Percentiles rank a stretch among this genome's conserved stretches.
These are phyloP conservation scores for Sphaerosporella brunnea DNA, from an alignment of 495 filamentous ascomycete genomes.

Conservation along the genomic window DNA sequence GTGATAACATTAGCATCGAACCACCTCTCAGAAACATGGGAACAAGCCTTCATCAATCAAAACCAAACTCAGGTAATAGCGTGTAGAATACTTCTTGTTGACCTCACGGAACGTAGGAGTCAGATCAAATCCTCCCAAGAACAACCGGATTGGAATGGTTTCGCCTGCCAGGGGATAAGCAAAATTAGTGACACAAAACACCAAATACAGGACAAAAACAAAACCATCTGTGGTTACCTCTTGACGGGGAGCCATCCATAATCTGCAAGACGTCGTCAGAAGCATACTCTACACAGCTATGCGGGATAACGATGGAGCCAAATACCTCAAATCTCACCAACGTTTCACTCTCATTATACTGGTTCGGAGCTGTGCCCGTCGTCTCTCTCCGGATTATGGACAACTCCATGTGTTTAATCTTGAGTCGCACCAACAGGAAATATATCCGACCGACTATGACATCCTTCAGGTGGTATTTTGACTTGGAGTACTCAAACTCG, in stretches of 20 bases:
- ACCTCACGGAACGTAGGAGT: conserved; percentile 98
- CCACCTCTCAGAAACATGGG: too few species aligned
- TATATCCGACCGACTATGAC: conserved; percentile 98
- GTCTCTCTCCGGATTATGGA: conserved; percentile 95
- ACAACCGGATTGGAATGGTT: conserved; percentile 93
- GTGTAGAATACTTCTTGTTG: conserved; percentile 98
- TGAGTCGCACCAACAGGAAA: conserved; percentile 90
- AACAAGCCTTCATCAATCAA: conserved; percentile 96
- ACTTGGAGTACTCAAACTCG: conserved; percentile 98
- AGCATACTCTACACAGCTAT: too few species aligned
- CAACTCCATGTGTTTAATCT: conserved; percentile 99
- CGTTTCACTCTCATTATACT: conserved; percentile 99
- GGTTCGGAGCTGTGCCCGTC: conserved; percentile 88
- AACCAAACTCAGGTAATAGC: conserved; percentile 93
- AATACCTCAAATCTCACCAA: conserved; percentile 87
- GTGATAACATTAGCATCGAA: not conserved
- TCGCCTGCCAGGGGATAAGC: too few species aligned
- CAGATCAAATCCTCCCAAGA: conserved; percentile 93
- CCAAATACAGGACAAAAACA: too few species aligned
- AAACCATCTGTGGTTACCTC: too few species aligned
- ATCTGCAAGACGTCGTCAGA: conserved; percentile 41
- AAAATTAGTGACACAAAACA: too few species aligned
- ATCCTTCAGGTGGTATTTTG: conserved; percentile 97
- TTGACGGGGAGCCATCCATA: conserved; percentile 93
- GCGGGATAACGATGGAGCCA: not conserved